Base-by-base conservation (phyloP, 2,329 filamentous ascomycete species). In the Exophiala oligosperma region DNA sequence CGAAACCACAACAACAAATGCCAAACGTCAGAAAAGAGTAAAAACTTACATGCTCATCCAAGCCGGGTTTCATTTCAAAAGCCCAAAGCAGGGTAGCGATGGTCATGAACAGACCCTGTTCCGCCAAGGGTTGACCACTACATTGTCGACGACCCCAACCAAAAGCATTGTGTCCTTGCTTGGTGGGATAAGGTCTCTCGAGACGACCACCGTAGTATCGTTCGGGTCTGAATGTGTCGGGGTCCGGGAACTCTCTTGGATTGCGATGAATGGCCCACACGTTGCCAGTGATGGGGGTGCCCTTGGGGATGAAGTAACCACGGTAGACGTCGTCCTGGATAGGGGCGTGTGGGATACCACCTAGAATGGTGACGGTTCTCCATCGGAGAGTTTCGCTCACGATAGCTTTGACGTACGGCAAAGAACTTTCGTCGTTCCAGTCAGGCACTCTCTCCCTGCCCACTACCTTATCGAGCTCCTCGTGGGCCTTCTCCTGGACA, bases 81-180 rank as follows among this genome's bases (percentile, higher is more conserved):
- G 76, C 82, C 81, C 84, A 86, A 5, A 86, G 72, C 28, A 85
- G 65, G 12, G 83, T 72, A 7, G 81, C 80, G 46, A 86, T 74
- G 0, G 79, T 83, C 64, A 86, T 78, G 76, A 81, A 85, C 0
- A 81, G 81, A 4, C 83, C 81, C 65, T 84, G 81, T 69, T 86
- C 83, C 1, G 83, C 83, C 17, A 86, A 71, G 2, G 76, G 79
- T 66, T 82, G 75, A 0, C 82, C 81, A 46, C 76, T 77, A 67
- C 81, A 84, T 2, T 81, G 78, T 4, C 81, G 70, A 2, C 81
- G 74, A 5, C 82, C 82, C 78, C 80, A 84, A 26, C 81, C 81
- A 65, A 84, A 83, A 1, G 80, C 80, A 77, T 82, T 82, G 65
- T 82, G 81, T 0, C 78, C 77, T 51, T 71, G 74, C 60, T 81